phyloP scores from a whole-genome alignment of 331 rosid genomes.

The Acacia concinna region DNA sequence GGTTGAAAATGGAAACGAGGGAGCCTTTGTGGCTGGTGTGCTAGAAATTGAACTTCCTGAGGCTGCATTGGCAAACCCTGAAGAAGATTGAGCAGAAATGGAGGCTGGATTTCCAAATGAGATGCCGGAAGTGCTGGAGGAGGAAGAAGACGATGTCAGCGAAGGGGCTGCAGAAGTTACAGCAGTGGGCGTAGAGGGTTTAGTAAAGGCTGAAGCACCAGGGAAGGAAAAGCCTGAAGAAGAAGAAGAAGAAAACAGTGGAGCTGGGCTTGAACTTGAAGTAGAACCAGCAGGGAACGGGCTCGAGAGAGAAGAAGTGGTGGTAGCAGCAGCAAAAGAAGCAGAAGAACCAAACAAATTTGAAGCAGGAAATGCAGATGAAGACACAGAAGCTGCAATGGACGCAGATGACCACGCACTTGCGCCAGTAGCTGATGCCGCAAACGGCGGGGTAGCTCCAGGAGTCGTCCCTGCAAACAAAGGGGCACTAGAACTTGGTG shows the following conservation, averaged over 20 bases:
- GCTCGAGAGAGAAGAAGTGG: conserved; percentile 40
- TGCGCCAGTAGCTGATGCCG: not conserved
- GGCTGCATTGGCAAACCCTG: conserved; percentile 46
- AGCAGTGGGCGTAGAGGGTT: conserved; percentile 43
- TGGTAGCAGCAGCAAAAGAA: conserved; percentile 38
- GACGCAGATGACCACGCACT: not conserved
- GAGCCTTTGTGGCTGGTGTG: conserved; percentile 40
- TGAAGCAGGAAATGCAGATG: conserved; percentile 25
- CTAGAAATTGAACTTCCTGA: conserved; percentile 35
- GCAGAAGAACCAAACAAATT: conserved; percentile 33
- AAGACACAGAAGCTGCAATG: too few species aligned
- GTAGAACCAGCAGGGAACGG: conserved; percentile 35
- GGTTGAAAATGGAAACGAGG: conserved; percentile 50
- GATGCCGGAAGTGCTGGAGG: conserved; percentile 42
- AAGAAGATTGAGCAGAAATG: conserved; percentile 55
- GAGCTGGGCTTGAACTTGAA: conserved; percentile 38
- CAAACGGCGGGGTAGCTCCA: conserved; percentile 3
- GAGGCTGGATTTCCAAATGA: conserved; percentile 52
- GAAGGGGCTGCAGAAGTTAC: conserved; percentile 40
- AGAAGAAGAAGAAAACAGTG: conserved; percentile 35
- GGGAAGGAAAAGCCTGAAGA: conserved; percentile 40
- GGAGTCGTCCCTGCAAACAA: conserved; percentile 30
- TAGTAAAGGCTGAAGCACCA: conserved; percentile 37
- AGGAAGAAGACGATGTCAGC: conserved; percentile 35
- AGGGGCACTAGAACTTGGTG: conserved; percentile 22